Conservation (phyloP, 2,329 filamentous ascomycete genomes). For the Colletotrichum lentis region DNA sequence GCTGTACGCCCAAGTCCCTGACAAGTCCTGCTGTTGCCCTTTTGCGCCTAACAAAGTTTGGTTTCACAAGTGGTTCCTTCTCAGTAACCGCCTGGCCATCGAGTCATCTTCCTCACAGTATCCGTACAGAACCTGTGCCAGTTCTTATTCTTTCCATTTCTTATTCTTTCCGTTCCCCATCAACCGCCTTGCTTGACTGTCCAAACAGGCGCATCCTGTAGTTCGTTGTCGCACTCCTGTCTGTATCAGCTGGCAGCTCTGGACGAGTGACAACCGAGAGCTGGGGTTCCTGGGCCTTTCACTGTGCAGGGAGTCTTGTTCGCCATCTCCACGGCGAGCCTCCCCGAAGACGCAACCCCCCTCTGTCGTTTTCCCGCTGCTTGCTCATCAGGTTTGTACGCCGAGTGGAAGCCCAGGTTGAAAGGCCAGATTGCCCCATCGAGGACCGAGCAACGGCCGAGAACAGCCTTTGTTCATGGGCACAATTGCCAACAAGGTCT, state of each 20-base stretch:
- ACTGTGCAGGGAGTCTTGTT: not conserved
- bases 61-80: no score
- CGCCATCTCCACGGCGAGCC: not conserved
- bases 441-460: not conserved
- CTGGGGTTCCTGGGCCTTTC: not conserved
- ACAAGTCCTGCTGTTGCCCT: no score
- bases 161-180: not conserved
- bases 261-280: not conserved
- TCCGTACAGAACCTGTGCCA: no score
- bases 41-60: no score
- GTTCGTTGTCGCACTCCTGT: not conserved
- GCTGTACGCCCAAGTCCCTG: no score
- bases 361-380: not conserved
- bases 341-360: not conserved
- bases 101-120: no score
- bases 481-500: not conserved
- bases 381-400: no score
- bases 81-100: no score
- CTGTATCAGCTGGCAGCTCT: not conserved
- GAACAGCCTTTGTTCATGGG: not conserved
- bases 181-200: not conserved
- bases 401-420: not conserved
- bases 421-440: not conserved
- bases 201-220: not conserved
- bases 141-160: no score